These are phyloP conservation scores for Yarrowia sp. DNA, from an alignment of 805 yeast genomes.

Conservation along the genomic window DNA sequence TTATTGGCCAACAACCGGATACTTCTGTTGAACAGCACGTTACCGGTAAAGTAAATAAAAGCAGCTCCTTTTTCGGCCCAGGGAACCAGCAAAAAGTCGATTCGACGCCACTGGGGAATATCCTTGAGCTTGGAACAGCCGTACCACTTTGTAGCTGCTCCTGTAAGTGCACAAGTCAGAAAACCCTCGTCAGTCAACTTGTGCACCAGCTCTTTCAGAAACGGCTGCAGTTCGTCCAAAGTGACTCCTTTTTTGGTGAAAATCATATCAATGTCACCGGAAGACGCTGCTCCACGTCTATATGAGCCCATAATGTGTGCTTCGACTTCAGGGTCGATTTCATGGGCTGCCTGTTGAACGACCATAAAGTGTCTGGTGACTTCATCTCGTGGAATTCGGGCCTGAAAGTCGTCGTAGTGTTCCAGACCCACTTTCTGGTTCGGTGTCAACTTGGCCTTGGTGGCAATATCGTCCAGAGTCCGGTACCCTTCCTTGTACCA, in stretches of 20 bases:
- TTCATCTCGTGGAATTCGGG: slow-evolving; percentile 46
- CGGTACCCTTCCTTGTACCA: slow-evolving; percentile 44
- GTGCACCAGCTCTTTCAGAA: slow-evolving; percentile 33
- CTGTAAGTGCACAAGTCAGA: slow-evolving; percentile 35
- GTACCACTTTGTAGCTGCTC: slow-evolving; percentile 34
- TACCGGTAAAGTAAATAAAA: slow-evolving; percentile 53
- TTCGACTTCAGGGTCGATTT: slow-evolving; percentile 41
- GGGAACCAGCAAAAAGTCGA: slow-evolving; percentile 51
- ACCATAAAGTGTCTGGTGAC: slow-evolving; percentile 43
- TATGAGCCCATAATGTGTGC: slow-evolving; percentile 50
- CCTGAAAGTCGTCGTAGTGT: slow-evolving; percentile 48
- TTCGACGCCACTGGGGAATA: slow-evolving; percentile 45
- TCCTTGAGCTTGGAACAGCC: slow-evolving; percentile 38
- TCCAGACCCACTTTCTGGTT: slow-evolving; percentile 44
- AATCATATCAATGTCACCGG: slow-evolving; percentile 55
- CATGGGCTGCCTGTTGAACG: slow-evolving; percentile 34
- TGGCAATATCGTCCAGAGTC: slow-evolving; percentile 42
- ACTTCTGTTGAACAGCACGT: slow-evolving; percentile 49
- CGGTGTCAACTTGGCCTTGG: slow-evolving; percentile 35
- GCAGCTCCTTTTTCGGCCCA: slow-evolving; percentile 48
- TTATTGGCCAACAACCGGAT: slow-evolving; percentile 45
- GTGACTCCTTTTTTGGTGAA: slow-evolving; percentile 41
- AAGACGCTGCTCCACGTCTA: slow-evolving; percentile 45
- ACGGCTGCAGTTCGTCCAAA: slow-evolving; percentile 31
- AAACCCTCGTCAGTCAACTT: slow-evolving; percentile 35